Conservation (phyloP, 805 yeast genomes). For the Lipomyces yamadae region DNA sequence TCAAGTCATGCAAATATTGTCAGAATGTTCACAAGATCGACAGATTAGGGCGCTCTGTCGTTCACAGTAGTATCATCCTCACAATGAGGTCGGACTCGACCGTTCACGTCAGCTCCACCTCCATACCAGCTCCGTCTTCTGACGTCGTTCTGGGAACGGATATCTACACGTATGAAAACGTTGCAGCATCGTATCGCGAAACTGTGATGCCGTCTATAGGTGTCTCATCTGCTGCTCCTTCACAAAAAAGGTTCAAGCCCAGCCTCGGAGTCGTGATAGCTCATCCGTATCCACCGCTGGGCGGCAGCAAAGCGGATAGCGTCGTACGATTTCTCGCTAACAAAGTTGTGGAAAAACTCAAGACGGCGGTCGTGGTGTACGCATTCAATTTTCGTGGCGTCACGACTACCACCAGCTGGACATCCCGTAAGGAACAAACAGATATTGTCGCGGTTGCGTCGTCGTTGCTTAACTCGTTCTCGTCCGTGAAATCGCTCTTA, state of each 20-base stretch:
- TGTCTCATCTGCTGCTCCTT: constrained; percentile 11
- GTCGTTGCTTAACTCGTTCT: constrained; percentile 9
- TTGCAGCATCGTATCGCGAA: constrained; percentile 12
- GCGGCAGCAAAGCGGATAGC: constrained; percentile 32
- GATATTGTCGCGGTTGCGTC: constrained; percentile 26
- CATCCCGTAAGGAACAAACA: constrained; percentile 22
- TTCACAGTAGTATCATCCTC: not conserved
- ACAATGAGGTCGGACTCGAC: not conserved
- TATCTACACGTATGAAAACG: constrained; percentile 27
- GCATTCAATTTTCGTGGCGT: constrained; percentile 36
- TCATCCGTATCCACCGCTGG: constrained; percentile 36
- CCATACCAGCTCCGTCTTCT: constrained; percentile 25
- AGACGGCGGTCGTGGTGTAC: constrained; percentile 26
- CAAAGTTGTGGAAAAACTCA: constrained; percentile 9
- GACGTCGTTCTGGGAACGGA: constrained; percentile 29
- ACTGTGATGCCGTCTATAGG: constrained; percentile 12
- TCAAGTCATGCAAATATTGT: not conserved
- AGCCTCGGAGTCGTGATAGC: constrained; percentile 32
- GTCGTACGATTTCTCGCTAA: constrained; percentile 29
- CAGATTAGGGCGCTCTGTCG: not conserved
- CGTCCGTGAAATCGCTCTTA: constrained; percentile 23
- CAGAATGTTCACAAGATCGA: not conserved
- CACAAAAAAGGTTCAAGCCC: constrained; percentile 18
- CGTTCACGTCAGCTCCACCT: constrained; percentile 27
- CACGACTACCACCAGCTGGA: constrained; percentile 33